Evolutionary conservation across 2,329 filamentous ascomycete genomes (phyloP), one percentile per base, ranked within the genome.

Genomic region (Endoconidiophora laricicola): DNA sequence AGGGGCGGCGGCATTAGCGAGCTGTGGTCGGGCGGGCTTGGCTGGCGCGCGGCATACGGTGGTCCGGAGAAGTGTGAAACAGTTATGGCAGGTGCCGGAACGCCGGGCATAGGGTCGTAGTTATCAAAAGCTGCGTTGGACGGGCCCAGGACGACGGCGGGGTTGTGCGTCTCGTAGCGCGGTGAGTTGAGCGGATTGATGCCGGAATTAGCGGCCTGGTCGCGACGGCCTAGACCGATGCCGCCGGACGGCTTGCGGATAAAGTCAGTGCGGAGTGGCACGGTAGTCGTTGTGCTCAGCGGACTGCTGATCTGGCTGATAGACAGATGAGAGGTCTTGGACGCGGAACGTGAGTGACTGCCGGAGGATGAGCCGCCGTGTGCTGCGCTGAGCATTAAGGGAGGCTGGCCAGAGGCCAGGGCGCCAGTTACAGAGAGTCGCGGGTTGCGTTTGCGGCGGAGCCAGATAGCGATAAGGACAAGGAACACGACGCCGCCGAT

Each of bases 221-320:
- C 18, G 24, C 33, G 22, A 7, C 26, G 23, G 26, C 26, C 23
- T 39, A 26, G 58, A 58, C 7, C 9, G 33, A 23, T 44, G 47
- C 37, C 41, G 45, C 39, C 40, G n/a, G 47, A 29, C n/a, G 55
- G 55, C 57, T 66, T 67, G 57, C 68, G 70, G 39, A 72, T 69
- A 56, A 78, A 78, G 57, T 78, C 74, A 37, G 67, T 69, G 48
- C 73, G 69, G 53, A 70, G 63, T 37, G 61, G 61, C 44, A 61
- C 60, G 56, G 65, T 22, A 14, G 22, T 43, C 62, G 20, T 62
- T 57, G 49, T 64, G 60, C 44, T 63, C 52, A 80, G 68, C 53
- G 79, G 67, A 57, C 79, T 70, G 54, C 73, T 78, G 56, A 79
- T 68, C 57, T 71, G 71, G 54, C 67, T 65, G 49, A 43, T 45